A percentile compares a stretch with the other conserved stretches of the same genome.
Conservation (phyloP, 2,329 filamentous ascomycete species). For the Colletotrichum theobromicola region DNA sequence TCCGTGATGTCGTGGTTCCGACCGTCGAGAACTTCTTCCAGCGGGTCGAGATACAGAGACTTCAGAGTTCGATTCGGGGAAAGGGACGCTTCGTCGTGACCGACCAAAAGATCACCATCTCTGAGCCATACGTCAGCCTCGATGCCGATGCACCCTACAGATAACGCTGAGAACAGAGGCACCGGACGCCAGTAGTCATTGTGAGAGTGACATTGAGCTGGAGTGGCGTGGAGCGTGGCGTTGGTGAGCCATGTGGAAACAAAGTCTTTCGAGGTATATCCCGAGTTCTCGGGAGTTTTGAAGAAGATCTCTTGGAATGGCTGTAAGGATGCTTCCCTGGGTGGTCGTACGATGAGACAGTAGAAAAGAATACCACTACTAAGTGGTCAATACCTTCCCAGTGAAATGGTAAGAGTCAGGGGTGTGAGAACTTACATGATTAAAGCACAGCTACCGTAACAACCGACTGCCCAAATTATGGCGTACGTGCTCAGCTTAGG, state of each 20-base stretch:
- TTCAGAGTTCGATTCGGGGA: conserved; percentile 61
- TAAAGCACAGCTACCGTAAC: not conserved
- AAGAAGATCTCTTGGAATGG: not conserved
- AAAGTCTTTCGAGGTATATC: not conserved
- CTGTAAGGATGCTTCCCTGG: not conserved
- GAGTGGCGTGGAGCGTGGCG: not conserved
- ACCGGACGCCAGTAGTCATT: not conserved
- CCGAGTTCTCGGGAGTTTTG: not conserved
- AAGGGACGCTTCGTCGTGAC: conserved; percentile 63
- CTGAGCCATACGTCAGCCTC: conserved; percentile 52
- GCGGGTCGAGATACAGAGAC: conserved; percentile 66
- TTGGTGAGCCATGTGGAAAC: not conserved
- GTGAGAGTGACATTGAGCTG: not conserved
- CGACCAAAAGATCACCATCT: conserved; percentile 60
- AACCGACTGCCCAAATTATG: not conserved
- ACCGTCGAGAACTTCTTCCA: conserved; percentile 63
- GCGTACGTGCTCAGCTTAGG: not conserved
- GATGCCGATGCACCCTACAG: not conserved
- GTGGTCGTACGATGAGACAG: not conserved
- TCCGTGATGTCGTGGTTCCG: conserved; percentile 59
- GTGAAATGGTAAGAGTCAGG: not conserved
- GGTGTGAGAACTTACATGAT: not conserved
- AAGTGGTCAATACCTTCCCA: not conserved
- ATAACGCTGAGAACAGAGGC: not conserved
- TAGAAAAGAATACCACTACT: not conserved